Conservation (phyloP, 805 yeast species). For the Pichia heedii region DNA sequence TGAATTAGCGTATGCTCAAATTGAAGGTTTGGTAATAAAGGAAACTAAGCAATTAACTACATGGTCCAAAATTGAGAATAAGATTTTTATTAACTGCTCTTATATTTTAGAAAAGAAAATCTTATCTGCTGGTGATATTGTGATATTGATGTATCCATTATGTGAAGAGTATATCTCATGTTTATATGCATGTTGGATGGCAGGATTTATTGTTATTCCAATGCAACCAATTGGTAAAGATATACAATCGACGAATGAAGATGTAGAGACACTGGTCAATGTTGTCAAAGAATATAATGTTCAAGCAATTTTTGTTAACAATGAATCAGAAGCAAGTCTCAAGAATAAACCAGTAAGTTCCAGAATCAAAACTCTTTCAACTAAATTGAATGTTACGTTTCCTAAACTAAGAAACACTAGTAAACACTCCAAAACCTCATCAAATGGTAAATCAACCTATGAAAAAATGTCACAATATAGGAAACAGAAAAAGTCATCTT, state of each 20-base stretch:
- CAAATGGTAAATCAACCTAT: slow-evolving; percentile 28
- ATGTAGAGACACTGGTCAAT: slow-evolving; percentile 54
- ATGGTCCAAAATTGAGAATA: slow-evolving; percentile 77
- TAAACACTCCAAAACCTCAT: slow-evolving; percentile 38
- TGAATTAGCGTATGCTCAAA: slow-evolving; percentile 58
- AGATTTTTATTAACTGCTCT: slow-evolving; percentile 65
- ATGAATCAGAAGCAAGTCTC: slow-evolving; percentile 60
- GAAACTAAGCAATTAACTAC: slow-evolving; percentile 34
- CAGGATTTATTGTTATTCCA: slow-evolving; percentile 75
- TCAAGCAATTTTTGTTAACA: slow-evolving; percentile 64
- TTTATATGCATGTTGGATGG: slow-evolving; percentile 73
- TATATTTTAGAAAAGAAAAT: slow-evolving; percentile 61
- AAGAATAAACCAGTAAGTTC: slow-evolving; percentile 60
- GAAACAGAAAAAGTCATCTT: slow-evolving; percentile 13
- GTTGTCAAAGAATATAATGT: slow-evolving; percentile 66
- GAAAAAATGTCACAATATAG: slow-evolving; percentile 32
- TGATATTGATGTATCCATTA: slow-evolving; percentile 74
- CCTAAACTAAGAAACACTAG: slow-evolving; percentile 60
- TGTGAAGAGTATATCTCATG: slow-evolving; percentile 82
- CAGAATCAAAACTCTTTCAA: slow-evolving; percentile 39
- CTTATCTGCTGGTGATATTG: slow-evolving; percentile 60
- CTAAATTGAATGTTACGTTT: slow-evolving; percentile 18
- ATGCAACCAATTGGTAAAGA: slow-evolving; percentile 61
- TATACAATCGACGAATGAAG: slow-evolving; percentile 52
- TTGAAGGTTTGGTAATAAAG: slow-evolving; percentile 32